Conservation (phyloP, 805 yeast genomes). For the Candida silvicultrix region DNA sequence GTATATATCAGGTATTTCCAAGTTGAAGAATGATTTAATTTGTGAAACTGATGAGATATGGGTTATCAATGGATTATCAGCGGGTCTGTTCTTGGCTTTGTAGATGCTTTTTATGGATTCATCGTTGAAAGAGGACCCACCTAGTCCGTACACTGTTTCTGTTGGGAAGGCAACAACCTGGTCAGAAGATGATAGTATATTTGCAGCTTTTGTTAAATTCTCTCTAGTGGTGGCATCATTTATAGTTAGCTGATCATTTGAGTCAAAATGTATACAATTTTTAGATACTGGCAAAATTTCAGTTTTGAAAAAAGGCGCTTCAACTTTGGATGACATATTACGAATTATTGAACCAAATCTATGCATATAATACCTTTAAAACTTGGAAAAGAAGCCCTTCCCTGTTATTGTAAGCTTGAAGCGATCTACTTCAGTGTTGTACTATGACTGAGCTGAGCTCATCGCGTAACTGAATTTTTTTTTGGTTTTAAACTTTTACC, state of each 20-base stretch:
- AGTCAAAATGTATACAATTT: conserved; percentile 13
- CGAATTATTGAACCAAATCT: neutral
- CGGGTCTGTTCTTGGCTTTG: conserved; percentile 86
- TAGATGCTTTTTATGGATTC: conserved; percentile 73
- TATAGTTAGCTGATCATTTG: conserved; percentile 31
- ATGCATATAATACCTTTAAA: neutral
- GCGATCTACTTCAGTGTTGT: no score
- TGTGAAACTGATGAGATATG: conserved; percentile 80
- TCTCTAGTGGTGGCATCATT: conserved; percentile 45
- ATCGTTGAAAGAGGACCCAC: conserved; percentile 76
- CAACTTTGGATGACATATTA: neutral
- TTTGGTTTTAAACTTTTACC: no score
- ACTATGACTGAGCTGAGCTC: no score
- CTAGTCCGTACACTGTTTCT: conserved; percentile 95
- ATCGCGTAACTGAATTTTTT: no score
- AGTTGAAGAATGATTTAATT: conserved; percentile 49
- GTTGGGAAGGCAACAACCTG: conserved; percentile 90
- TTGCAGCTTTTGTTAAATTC: conserved; percentile 54
- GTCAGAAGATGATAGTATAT: conserved; percentile 39
- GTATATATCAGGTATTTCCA: conserved; percentile 64
- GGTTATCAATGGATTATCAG: conserved; percentile 90
- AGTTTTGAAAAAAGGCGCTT: conserved; percentile 4
- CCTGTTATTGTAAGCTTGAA: no score
- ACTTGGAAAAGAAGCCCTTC: no score
- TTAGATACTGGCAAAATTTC: conserved; percentile 17